Base-by-base conservation (phyloP, 2,329 filamentous ascomycete species). In the Myriangium duriaei region DNA sequence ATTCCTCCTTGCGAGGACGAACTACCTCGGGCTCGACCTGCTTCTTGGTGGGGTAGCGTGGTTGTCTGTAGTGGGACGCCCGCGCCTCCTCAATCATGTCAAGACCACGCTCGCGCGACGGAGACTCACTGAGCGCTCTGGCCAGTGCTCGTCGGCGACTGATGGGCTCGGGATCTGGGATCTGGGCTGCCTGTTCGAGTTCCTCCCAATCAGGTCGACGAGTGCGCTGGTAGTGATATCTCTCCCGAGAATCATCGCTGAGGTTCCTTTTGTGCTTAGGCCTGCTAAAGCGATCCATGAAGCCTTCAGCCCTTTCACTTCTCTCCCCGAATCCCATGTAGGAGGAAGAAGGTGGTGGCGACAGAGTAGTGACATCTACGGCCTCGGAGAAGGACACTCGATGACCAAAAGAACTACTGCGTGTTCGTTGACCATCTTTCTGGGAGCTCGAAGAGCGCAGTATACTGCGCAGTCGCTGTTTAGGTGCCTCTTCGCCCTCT, bases 301-400 rank as follows among this genome's bases (percentile, higher is more conserved):
- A n/a, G 7, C n/a, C 21, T 7, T 26, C 7, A 7, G n/a, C 7
- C n/a, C 21, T 26, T 9, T 32, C 30, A 11, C 30, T 6, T 2
- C 12, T 13, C 9, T 7, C n/a, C 7, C 14, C 5, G 9, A 32
- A 15, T 15, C 36, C 30, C 16, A 39, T 14, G 14, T 32, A 24
- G 26, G 36, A 39, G 16, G 36, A 39, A 11, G 36, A 39, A 12
- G 36, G 36, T 19, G 36, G 36, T n/a, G 36, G 36, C 4, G 36
- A 39, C 9, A 39, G 30, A 29, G 32, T 33, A 2, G 36, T 39
- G 16, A 39, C 26, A 19, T 39, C 36, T 7, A 39, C 32, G 9
- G 36, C 36, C 15, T 39, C 36, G 7, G 36, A 39, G 17, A 39
- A 39, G 9, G 36, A 39, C 4, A 39, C 36, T 14, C 36, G 29